Evolutionary conservation across 768 basidiomycete genomes (phyloP), one percentile per base, ranked within the genome.

Genomic region (Boletus pseudopeckii): DNA sequence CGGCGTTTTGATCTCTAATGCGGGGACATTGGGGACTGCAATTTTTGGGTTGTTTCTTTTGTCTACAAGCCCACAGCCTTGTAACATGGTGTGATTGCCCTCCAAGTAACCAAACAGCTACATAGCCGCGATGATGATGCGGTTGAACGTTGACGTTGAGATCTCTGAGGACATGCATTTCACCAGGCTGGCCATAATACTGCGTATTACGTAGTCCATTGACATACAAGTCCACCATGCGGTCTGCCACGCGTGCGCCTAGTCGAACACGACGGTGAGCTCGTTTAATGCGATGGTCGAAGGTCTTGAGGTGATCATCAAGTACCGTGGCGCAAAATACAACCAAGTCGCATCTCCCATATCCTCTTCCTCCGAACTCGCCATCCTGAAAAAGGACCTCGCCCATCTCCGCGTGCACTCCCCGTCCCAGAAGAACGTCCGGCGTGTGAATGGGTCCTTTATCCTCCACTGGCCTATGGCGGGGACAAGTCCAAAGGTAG

Each of bases 351-450:
- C 55, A 37, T 50, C 54, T 5, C 53, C 61, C 7, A 20, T 48
- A 0, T 57, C 56, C 7, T 0, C 52, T 5, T 56, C 67, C 2
- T 58, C 58, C 30, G 65, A 46, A 11, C 54, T 68, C 38, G 57
- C 57, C 37, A 61, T 59, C 43, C 50, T 70, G 36, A 62, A 70
- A 48, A 59, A 54, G 39, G 68, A 71, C 52, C 63, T 71, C 28
- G 52, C 40, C n/a, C 56, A 54, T 37, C 69, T 71, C 37, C 65
- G 69, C 48, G 69, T 67, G 2, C 68, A 71, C 43, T 60, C 55
- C 0, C 69, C 68, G 0, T 59, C 67, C 20, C 57, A 66, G 17
- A 71, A 45, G 49, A 69, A 69, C 53, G 59, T 69, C n/a, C 54
- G 20, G 1, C 64, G 58, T 13, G 44, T 53, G 43, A 15, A 48